Base-by-base conservation (phyloP, 2,329 filamentous ascomycete genomes). In the Monosporascus cannonballus region DNA sequence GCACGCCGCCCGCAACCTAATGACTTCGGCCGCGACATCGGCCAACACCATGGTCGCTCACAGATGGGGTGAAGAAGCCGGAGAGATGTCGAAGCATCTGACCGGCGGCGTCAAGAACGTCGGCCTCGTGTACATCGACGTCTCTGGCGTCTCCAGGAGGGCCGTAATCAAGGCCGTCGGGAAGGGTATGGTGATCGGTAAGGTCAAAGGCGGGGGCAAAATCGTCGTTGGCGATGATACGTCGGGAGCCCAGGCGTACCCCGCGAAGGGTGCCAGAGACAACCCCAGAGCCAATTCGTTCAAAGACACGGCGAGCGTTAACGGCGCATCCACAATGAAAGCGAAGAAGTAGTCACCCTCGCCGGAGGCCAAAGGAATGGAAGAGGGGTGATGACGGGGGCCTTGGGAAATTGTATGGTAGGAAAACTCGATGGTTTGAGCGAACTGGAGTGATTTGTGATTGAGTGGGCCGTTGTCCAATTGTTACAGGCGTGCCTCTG, bases 91-190 rank as follows among this genome's bases (percentile, higher is more conserved):
- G 2, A 78, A 79, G 42, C 79, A 89, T 50, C 71, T 99, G 20
- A 89, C 90, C 1, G 86, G 90, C 5, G 93, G 92, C 24, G 85
- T 96, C 64, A 96, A 94, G 78, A 99, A 97, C 60, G 94, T 97
- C 7, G 94, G 92, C 6, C 78, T 99, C 27, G 94, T 99, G 34
- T 99, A 99, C 67, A 96, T 99, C 55, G 94, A 99, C 63, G 93
- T 95, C 1, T 87, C 92, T 0, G 94, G 94, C 37, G 94, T 99
- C 1, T 96, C 89, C 51, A 80, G 94, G 42, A 84, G 86, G 56
- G 94, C 94, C 0, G 84, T 99, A 44, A 81, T 99, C 67, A 99
- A 96, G 76, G 90, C 87, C 42, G 94, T 97, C 1, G 94, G 92
- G 20, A 96, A 96, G 75, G 91, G 94, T 41, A 97, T 99, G 94